A percentile compares a stretch with the other conserved stretches of the same genome.
These are phyloP conservation scores for Sphaerostilbella broomeana DNA, from an alignment of 2,329 filamentous ascomycete genomes.

Conservation along the genomic window DNA sequence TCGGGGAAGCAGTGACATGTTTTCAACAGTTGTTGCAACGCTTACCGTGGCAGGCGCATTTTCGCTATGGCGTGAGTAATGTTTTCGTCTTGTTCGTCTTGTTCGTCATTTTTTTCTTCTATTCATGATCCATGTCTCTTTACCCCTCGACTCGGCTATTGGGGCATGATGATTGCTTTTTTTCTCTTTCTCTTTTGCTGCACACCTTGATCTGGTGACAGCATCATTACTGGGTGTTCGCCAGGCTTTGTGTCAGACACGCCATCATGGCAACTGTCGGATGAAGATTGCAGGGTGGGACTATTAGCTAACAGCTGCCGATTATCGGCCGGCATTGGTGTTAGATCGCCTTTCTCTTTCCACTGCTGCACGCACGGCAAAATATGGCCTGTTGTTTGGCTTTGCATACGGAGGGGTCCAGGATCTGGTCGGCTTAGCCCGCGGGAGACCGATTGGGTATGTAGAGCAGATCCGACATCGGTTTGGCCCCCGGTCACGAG, in stretches of 20 bases:
- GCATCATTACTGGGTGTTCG: no score
- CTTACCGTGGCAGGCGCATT: constrained; percentile 80
- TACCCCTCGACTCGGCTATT: background rate
- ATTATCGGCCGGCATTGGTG: constrained; percentile 21
- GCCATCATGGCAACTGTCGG: constrained; percentile 5
- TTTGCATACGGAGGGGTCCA: constrained; percentile 74
- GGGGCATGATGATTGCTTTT: no score
- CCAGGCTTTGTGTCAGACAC: constrained; percentile 4
- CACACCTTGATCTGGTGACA: background rate
- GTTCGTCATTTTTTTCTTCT: background rate
- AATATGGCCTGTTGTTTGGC: constrained; percentile 71
- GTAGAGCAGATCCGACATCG: constrained; percentile 57
- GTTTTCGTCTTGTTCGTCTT: background rate
- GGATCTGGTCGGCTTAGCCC: constrained; percentile 62
- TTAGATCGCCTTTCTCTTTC: constrained; percentile 73
- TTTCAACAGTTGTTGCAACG: constrained; percentile 76
- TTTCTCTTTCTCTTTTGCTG: background rate
- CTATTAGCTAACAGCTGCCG: constrained; percentile 17
- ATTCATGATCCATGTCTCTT: background rate
- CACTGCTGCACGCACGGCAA: constrained; percentile 70
- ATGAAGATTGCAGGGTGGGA: constrained; percentile 7
- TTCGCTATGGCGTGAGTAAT: constrained; percentile 74
- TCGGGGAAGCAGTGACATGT: constrained; percentile 62
- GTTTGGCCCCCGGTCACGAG: constrained; percentile 20
- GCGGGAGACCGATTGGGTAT: constrained; percentile 68